Conservation (phyloP, 176 grass and related monocot genomes). For the sorghum (Sorghum bicolor) region Sorghum_bicolor_NCBIv3 NC_012870.2:14092501-14093000, state of each 20-base stretch:
- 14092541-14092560: background rate
- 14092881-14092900: too few relatives aligned
- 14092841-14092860: too few relatives aligned
- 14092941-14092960: too few relatives aligned
- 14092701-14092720: slow-evolving; percentile 8
- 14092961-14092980: too few relatives aligned
- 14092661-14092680: background rate
- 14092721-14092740: slow-evolving; percentile 11
- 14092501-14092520: background rate
- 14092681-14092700: slow-evolving; percentile 12
- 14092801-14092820: background rate
- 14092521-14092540: background rate
- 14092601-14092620: slow-evolving; percentile 28
- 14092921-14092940: too few relatives aligned
- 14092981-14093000: too few relatives aligned
- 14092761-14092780: background rate
- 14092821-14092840: background rate
- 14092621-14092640: slow-evolving; percentile 20
- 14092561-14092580: background rate
- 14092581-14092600: slow-evolving; percentile 19
- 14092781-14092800: background rate
- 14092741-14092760: background rate
- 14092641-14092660: slow-evolving; percentile 2
- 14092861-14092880: too few relatives aligned
- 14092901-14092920: too few relatives aligned